Evolutionary conservation across 1,284 basidiomycete genomes (phyloP), one percentile per base, ranked within the genome.

Genomic region (Malassezia nana): DNA sequence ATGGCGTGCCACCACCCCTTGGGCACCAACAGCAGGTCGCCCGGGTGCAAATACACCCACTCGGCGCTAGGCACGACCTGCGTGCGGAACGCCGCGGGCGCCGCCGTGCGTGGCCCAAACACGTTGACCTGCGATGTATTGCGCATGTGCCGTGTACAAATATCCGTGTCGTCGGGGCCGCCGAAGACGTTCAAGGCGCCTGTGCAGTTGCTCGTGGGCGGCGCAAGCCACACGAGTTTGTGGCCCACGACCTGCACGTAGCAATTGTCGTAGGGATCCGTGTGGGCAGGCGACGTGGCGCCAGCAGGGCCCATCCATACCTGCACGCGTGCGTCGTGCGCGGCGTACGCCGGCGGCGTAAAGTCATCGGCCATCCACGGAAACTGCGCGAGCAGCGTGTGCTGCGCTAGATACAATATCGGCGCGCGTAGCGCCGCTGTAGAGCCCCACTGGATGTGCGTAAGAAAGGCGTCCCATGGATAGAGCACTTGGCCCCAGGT

Each of bases 171-270:
- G 2, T 33, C 41, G 30, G 16, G 29, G 43, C 43, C 45, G 30
- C 26, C n/a, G 10, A 10, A 31, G 8, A 28, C 42, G 9, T 12
- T 29, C 45, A 55, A 49, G 4, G 31, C 52, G 9, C 46, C 50
- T 0, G 43, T 7, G 8, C 12, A 9, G 9, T 47, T 13, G 16
- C 40, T 32, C 15, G 31, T 22, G 5, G 59, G 87, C 13, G 88
- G 85, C 0, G 89, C 88, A 32, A 95, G 76, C 89, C 90, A 95
- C n/a, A 95, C 81, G 3, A 83, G 85, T 75, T 95, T 95, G 9
- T 77, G 75, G 10, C 90, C 91, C 3, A 88, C 83, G 4, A 92
- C 81, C 77, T 96, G 91, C 1, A 83, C 88, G 74, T 87, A 96
- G 60, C 85, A 81, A 72, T 96, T 96, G 76, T 81, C 88, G 76